Evolutionary conservation across 2,329 filamentous ascomycete species (phyloP).

Genomic region (Pyricularia sp.): DNA sequence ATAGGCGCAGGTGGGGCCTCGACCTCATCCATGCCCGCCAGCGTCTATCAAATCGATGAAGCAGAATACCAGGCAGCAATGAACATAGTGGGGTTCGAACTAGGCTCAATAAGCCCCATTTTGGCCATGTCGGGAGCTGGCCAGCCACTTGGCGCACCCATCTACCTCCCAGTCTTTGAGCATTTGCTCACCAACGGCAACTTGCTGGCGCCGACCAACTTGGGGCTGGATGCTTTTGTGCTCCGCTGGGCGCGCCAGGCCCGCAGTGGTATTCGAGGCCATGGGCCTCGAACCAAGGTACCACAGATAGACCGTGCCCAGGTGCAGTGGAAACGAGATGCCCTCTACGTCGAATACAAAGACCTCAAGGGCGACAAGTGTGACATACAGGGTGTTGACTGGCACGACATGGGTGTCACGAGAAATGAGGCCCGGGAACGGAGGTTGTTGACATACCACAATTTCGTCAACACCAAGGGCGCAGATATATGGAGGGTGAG

Average conservation of each 20-base stretch:
- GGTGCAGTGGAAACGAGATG: background rate
- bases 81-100: background rate
- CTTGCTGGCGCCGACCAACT: background rate
- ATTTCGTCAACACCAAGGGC: constrained; percentile 44
- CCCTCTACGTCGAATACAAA: constrained; percentile 17
- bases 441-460: constrained; percentile 40
- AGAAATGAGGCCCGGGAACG: constrained; percentile 37
- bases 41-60: background rate
- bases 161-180: background rate
- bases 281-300: background rate
- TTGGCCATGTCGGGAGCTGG: background rate
- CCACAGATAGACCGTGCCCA: background rate
- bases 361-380: constrained; percentile 45
- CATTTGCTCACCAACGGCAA: background rate
- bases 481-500: constrained; percentile 41
- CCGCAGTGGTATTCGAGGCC: background rate
- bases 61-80: background rate
- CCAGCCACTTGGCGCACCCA: background rate
- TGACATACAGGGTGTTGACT: constrained; percentile 53
- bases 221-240: background rate
- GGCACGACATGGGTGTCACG: constrained; percentile 41
- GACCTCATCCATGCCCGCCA: background rate
- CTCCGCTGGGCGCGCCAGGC: background rate
- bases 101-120: background rate
- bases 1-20: background rate